phyloP scores from a whole-genome alignment of 1,284 basidiomycete species.

The Papiliotrema nemorosa region DNA sequence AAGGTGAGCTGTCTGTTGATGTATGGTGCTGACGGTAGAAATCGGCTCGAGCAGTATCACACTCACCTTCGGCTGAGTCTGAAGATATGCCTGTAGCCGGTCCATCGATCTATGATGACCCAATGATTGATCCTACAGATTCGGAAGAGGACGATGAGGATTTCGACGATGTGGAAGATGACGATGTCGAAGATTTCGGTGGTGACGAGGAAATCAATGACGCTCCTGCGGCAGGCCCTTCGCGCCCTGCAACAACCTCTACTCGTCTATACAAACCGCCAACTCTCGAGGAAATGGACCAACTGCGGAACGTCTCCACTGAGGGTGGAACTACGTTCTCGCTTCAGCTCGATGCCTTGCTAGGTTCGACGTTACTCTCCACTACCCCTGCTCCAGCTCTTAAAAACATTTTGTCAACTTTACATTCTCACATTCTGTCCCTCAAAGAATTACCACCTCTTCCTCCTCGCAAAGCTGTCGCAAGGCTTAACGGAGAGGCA shows the following conservation, averaged over 20 bases:
- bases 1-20: too few species aligned
- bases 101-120: not conserved
- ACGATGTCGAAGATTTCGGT: slow-evolving; percentile 21
- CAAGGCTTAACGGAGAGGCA: slow-evolving; percentile 54
- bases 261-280: slow-evolving; percentile 50
- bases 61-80: too few species aligned
- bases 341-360: slow-evolving; percentile 66
- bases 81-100: too few species aligned
- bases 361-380: slow-evolving; percentile 71
- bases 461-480: slow-evolving; percentile 62
- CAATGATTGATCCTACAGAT: not conserved
- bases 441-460: slow-evolving; percentile 60
- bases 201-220: slow-evolving; percentile 23
- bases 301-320: slow-evolving; percentile 31
- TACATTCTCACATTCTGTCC: slow-evolving; percentile 61
- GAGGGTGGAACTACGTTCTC: slow-evolving; percentile 41
- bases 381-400: slow-evolving; percentile 44
- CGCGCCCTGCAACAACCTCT: slow-evolving; percentile 16
- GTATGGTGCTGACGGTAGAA: too few species aligned
- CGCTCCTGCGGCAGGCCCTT: slow-evolving; percentile 31
- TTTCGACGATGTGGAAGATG: slow-evolving; percentile 11
- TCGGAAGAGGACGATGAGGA: not conserved
- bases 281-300: slow-evolving; percentile 64
- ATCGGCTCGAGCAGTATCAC: too few species aligned
- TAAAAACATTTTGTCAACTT: slow-evolving; percentile 70